Conservation (phyloP, 106 monocot genomes). For the Gastrodia elata region DNA sequence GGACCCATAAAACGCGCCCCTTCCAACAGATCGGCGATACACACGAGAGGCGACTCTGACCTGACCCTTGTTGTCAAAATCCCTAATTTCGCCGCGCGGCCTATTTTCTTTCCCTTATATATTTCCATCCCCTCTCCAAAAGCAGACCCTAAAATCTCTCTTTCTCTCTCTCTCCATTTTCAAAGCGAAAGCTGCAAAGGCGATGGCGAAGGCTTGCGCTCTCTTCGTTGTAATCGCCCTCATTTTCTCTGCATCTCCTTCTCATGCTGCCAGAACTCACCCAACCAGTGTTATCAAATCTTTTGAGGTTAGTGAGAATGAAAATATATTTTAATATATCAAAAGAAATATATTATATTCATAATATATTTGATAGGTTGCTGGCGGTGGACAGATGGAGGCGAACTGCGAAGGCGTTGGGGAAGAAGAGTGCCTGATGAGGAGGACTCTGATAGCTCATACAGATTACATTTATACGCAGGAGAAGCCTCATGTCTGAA, state of each 20-base stretch:
- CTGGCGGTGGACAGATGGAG: background rate
- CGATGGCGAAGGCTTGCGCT: background rate
- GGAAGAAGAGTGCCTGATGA: conserved; percentile 12
- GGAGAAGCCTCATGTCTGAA: background rate
- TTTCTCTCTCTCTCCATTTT: background rate
- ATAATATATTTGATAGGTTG: background rate
- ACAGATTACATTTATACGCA: conserved; percentile 10
- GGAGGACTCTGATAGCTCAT: conserved; percentile 9
- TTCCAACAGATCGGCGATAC: background rate
- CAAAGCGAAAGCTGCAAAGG: background rate
- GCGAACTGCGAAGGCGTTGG: background rate
- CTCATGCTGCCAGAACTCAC: background rate
- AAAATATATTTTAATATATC: background rate
- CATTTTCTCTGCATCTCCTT: background rate
- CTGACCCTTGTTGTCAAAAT: background rate
- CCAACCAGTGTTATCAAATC: background rate
- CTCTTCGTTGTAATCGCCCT: background rate
- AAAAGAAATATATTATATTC: background rate
- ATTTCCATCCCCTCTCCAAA: background rate
- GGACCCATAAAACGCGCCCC: background rate
- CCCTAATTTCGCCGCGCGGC: too few relatives aligned
- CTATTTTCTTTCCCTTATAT: background rate
- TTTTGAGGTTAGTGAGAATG: background rate
- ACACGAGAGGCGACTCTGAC: background rate
- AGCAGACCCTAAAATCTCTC: too few relatives aligned